These are phyloP conservation scores for Exidia glandulosa DNA, from an alignment of 768 basidiomycete species.

Conservation along the genomic window DNA sequence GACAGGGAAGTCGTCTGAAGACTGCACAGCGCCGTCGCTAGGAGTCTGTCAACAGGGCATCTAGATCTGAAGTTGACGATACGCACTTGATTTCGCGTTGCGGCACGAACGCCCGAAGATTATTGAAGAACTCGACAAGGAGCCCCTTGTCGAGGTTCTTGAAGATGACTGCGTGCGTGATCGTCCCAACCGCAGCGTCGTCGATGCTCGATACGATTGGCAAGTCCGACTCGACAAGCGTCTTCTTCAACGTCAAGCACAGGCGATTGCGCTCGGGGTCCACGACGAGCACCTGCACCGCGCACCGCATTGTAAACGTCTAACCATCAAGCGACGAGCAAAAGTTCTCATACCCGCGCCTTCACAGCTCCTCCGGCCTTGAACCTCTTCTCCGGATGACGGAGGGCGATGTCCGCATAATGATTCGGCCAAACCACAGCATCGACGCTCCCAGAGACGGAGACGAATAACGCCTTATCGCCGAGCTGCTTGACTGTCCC, in stretches of 20 bases:
- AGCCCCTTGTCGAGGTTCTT: constrained; percentile 71
- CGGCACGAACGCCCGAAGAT: constrained; percentile 73
- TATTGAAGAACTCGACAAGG: constrained; percentile 85
- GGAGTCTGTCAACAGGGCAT: neutral
- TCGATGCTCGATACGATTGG: constrained; percentile 56
- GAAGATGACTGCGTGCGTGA: constrained; percentile 76
- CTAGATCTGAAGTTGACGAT: neutral
- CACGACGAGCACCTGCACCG: constrained; percentile 60
- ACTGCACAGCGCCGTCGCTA: constrained; percentile 57
- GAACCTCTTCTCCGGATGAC: constrained; percentile 87
- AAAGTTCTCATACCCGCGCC: constrained; percentile 53
- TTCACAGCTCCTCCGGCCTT: constrained; percentile 73
- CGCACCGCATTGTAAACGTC: neutral
- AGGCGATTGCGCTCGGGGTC: constrained; percentile 75
- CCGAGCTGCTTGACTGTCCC: constrained; percentile 74
- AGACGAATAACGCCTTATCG: constrained; percentile 72
- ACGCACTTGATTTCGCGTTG: constrained; percentile 69
- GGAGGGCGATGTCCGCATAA: constrained; percentile 89
- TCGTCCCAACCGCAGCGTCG: constrained; percentile 55
- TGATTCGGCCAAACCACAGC: constrained; percentile 92
- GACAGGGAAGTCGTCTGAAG: constrained; percentile 50
- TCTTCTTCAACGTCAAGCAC: constrained; percentile 83
- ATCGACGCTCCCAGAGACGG: constrained; percentile 77
- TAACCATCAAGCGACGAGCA: neutral
- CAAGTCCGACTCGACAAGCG: constrained; percentile 68